Conservation (phyloP, 2,329 filamentous ascomycete species). For the Trichoderma sp. region DNA sequence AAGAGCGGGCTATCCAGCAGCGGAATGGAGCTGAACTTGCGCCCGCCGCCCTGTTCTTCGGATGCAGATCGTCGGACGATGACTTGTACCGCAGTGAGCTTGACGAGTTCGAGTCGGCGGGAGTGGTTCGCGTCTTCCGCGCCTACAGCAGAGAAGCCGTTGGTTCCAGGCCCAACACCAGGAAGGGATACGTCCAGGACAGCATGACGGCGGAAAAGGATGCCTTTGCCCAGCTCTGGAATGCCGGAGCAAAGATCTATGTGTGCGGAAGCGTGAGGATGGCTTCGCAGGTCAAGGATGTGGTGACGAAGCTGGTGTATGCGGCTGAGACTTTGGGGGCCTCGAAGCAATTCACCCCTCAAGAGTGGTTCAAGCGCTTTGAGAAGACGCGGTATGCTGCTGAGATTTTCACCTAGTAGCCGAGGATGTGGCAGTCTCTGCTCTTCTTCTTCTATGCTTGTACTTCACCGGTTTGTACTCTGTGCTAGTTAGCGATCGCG, state of each 20-base stretch:
- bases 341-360: neutral
- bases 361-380: slow-evolving; percentile 26
- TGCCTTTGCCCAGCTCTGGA: slow-evolving; percentile 42
- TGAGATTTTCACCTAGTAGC: slow-evolving; percentile 19
- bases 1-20: slow-evolving; percentile 57
- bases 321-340: neutral
- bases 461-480: neutral
- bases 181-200: slow-evolving; percentile 50
- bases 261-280: slow-evolving; percentile 54
- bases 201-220: slow-evolving; percentile 38
- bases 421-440: neutral
- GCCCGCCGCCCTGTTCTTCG: slow-evolving; percentile 55
- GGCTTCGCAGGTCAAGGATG: slow-evolving; percentile 21
- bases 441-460: neutral
- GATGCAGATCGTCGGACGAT: slow-evolving; percentile 51
- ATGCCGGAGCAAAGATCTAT: slow-evolving; percentile 53
- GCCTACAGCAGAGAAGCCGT: slow-evolving; percentile 48
- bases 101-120: slow-evolving; percentile 51
- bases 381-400: slow-evolving; percentile 24
- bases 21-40: slow-evolving; percentile 57
- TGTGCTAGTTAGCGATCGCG: neutral
- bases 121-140: slow-evolving; percentile 56
- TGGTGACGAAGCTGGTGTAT: slow-evolving; percentile 22
- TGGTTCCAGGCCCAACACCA: slow-evolving; percentile 35
- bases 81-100: slow-evolving; percentile 50